Percentiles rank a stretch among this genome's conserved stretches.
Evolutionary conservation across 345 rosid species (phyloP).

Genomic region (Barbarea vulgaris): DNA sequence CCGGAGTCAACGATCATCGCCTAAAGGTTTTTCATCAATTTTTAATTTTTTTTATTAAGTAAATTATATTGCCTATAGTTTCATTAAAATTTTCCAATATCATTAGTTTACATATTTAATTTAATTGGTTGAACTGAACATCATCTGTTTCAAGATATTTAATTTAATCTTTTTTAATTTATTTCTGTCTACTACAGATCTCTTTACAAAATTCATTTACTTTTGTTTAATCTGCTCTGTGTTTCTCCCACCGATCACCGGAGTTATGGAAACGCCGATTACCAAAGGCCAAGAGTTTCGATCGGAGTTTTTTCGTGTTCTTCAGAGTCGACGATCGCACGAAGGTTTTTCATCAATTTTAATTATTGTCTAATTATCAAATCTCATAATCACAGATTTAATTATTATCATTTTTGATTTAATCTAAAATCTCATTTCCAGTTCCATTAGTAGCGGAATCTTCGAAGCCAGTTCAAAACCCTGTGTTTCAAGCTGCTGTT

Average conservation of each 20-base stretch:
- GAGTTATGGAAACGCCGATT: conserved; percentile 30
- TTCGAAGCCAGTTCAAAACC: conserved; percentile 58
- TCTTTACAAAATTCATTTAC: background rate
- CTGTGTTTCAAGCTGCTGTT: conserved; percentile 55
- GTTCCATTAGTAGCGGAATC: conserved; percentile 58
- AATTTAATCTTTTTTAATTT: background rate
- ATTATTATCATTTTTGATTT: background rate
- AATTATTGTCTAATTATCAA: background rate
- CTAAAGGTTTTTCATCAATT: conserved; percentile 45
- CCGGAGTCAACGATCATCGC: conserved; percentile 47
- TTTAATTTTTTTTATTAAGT: background rate
- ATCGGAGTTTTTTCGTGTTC: conserved; percentile 54
- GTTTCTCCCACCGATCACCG: conserved; percentile 9
- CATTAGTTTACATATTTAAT: background rate
- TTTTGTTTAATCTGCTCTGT: background rate
- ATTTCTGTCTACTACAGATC: background rate
- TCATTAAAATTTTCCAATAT: background rate
- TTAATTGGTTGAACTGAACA: background rate
- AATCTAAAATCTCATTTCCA: conserved; percentile 23
- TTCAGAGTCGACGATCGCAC: conserved; percentile 52
- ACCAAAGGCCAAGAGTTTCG: conserved; percentile 47
- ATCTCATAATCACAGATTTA: conserved; percentile 13
- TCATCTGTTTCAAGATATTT: background rate
- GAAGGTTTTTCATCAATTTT: conserved; percentile 45
- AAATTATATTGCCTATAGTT: no score